Percentiles rank a stretch among this genome's conserved stretches.
These are phyloP conservation scores for Neofusicoccum sp. DNA, from an alignment of 2,329 filamentous ascomycete genomes.

Conservation along the genomic window DNA sequence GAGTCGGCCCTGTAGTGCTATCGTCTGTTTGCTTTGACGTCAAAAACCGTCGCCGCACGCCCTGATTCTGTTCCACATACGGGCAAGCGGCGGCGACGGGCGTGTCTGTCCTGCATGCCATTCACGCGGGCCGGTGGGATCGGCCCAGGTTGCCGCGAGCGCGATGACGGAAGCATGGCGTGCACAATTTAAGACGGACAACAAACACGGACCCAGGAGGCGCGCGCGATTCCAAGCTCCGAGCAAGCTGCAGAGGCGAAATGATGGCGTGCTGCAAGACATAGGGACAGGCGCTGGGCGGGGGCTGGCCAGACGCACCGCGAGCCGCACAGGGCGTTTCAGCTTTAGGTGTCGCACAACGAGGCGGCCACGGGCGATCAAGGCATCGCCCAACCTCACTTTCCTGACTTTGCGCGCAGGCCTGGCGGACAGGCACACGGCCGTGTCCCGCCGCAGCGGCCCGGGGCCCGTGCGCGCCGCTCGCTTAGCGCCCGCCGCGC, in stretches of 20 bases:
- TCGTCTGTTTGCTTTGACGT: too few relatives aligned
- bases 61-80: too few relatives aligned
- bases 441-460: not conserved
- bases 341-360: conserved; percentile 13
- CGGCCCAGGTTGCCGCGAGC: not conserved
- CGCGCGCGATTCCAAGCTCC: not conserved
- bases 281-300: not conserved
- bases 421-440: not conserved
- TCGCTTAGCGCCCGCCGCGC: conserved; percentile 13
- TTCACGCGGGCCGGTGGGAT: too few relatives aligned
- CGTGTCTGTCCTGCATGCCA: too few relatives aligned
- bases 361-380: conserved; percentile 1
- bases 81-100: too few relatives aligned
- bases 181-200: not conserved
- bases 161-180: not conserved
- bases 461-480: not conserved
- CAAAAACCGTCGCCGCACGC: too few relatives aligned
- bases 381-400: not conserved
- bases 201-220: not conserved
- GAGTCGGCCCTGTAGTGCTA: too few relatives aligned
- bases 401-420: not conserved
- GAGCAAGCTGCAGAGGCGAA: conserved; percentile 9
- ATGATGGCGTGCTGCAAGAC: conserved; percentile 11
- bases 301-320: not conserved
- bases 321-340: conserved; percentile 13